phyloP scores from a whole-genome alignment of 2,329 filamentous ascomycete genomes.

The Fusarium dimerum region DNA sequence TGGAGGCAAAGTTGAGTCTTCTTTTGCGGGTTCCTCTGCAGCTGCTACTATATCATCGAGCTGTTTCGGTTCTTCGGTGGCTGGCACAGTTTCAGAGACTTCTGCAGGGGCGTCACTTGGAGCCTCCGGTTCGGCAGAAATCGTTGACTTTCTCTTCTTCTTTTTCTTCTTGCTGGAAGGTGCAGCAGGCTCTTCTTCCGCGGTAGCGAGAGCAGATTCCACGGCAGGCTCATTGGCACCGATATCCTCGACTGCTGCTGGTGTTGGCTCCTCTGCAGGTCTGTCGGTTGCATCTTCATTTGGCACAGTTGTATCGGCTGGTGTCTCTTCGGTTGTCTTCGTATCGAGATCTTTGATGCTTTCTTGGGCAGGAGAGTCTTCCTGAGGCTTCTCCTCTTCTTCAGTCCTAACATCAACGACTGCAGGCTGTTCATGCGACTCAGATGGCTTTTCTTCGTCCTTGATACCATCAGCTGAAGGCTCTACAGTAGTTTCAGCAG shows the following conservation, averaged over 20 bases:
- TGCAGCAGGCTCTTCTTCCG: conserved; percentile 17
- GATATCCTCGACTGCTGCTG: conserved; percentile 1
- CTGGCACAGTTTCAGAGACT: conserved; percentile 3
- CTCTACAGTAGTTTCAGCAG: not conserved
- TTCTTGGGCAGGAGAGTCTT: not conserved
- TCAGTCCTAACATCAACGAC: not conserved
- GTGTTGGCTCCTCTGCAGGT: not conserved
- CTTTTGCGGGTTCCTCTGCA: conserved; percentile 1
- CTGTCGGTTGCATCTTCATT: not conserved
- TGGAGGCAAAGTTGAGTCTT: not conserved
- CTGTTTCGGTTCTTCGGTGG: conserved; percentile 12
- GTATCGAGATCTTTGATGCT: not conserved
- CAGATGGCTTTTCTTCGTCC: not conserved
- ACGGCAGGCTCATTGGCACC: not conserved
- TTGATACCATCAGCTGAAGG: not conserved
- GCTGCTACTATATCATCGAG: conserved; percentile 1
- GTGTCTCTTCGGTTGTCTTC: not conserved
- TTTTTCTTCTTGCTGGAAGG: conserved; percentile 30
- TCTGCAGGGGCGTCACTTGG: conserved; percentile 9
- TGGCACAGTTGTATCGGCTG: not conserved
- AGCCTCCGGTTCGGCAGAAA: conserved; percentile 14
- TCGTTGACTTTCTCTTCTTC: conserved; percentile 33
- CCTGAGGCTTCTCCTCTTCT: not conserved
- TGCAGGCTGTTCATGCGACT: not conserved
- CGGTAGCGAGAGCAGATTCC: conserved; percentile 7